Evolutionary conservation across 177 flowering plant species (phyloP).

Genomic region (Tripterygium wilfordii): DNA sequence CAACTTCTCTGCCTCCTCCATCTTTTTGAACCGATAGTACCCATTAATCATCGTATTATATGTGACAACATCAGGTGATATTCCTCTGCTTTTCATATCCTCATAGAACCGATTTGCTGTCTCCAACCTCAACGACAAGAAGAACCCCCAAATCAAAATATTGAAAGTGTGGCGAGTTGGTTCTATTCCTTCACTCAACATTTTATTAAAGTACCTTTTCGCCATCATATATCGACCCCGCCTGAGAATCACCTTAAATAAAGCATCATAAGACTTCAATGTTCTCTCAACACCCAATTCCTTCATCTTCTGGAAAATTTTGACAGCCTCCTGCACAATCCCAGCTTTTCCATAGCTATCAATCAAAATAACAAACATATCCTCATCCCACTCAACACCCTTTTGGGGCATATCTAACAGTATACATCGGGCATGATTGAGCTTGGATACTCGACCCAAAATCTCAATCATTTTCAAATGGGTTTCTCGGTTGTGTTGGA

Average conservation of each 20-base stretch:
- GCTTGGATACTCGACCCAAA: slow-evolving; percentile 54
- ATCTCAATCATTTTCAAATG: slow-evolving; percentile 70
- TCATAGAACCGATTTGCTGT: slow-evolving; percentile 77
- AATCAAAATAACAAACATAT: slow-evolving; percentile 66
- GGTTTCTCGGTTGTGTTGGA: slow-evolving; percentile 51
- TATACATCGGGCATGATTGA: slow-evolving; percentile 87
- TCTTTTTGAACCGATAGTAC: slow-evolving; percentile 52
- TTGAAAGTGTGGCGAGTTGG: slow-evolving; percentile 78
- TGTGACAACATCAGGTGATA: slow-evolving; percentile 69
- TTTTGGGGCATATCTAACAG: slow-evolving; percentile 84
- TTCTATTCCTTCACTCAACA: slow-evolving; percentile 71
- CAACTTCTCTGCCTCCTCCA: slow-evolving; percentile 80
- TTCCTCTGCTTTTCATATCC: slow-evolving; percentile 68
- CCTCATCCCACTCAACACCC: slow-evolving; percentile 80
- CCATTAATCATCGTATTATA: slow-evolving; percentile 91
- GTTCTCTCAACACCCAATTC: slow-evolving; percentile 67
- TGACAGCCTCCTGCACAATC: slow-evolving; percentile 90
- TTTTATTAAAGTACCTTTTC: slow-evolving; percentile 72
- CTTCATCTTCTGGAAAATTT: slow-evolving; percentile 77
- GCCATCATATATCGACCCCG: slow-evolving; percentile 89
- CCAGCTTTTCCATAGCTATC: slow-evolving; percentile 83
- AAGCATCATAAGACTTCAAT: slow-evolving; percentile 53
- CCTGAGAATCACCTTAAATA: slow-evolving; percentile 76
- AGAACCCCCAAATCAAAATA: slow-evolving; percentile 85
- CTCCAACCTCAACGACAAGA: slow-evolving; percentile 54